Percentiles rank a stretch among this genome's conserved stretches.
phyloP scores from a whole-genome alignment of 2,329 filamentous ascomycete species.

The Aspergillus oerlinghausenensis region DNA sequence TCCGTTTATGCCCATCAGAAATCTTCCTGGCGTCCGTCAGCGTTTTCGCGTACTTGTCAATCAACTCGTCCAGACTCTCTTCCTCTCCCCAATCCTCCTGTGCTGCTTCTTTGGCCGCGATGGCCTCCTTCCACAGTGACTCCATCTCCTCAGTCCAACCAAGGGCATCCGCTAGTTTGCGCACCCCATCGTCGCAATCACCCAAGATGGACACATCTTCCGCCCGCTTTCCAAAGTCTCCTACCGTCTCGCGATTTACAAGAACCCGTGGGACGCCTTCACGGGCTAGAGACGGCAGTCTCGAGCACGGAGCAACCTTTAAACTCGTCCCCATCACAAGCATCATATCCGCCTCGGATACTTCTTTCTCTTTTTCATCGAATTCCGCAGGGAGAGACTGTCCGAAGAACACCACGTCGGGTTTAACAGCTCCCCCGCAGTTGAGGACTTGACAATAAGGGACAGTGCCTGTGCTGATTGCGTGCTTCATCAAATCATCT shows the following conservation, averaged over 20 bases:
- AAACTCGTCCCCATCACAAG: slow-evolving; percentile 79
- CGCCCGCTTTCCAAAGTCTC: slow-evolving; percentile 63
- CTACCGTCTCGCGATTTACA: slow-evolving; percentile 74
- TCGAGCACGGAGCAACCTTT: slow-evolving; percentile 74
- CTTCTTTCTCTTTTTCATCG: slow-evolving; percentile 48
- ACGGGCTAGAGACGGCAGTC: slow-evolving; percentile 58
- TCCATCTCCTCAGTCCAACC: slow-evolving; percentile 80
- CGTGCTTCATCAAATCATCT: slow-evolving; percentile 62
- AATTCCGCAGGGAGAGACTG: slow-evolving; percentile 61
- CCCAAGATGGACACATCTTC: slow-evolving; percentile 75
- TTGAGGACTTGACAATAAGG: slow-evolving; percentile 56
- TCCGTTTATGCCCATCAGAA: slow-evolving; percentile 36
- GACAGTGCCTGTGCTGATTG: slow-evolving; percentile 61
- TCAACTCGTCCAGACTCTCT: slow-evolving; percentile 47
- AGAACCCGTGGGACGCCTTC: slow-evolving; percentile 64
- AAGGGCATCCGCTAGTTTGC: slow-evolving; percentile 65
- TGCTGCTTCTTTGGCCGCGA: slow-evolving; percentile 53
- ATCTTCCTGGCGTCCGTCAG: slow-evolving; percentile 45
- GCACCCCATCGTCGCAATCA: slow-evolving; percentile 70
- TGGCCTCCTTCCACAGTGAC: slow-evolving; percentile 59
- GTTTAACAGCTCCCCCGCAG: slow-evolving; percentile 73
- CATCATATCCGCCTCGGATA: slow-evolving; percentile 60
- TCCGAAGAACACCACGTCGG: slow-evolving; percentile 83
- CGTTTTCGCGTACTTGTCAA: slow-evolving; percentile 46
- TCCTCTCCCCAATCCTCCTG: slow-evolving; percentile 30